Percentiles rank a stretch among this genome's conserved stretches.
These are phyloP conservation scores for Phytophthora capsici DNA, from an alignment of 352 stramenopile genomes.

Conservation along the genomic window DNA sequence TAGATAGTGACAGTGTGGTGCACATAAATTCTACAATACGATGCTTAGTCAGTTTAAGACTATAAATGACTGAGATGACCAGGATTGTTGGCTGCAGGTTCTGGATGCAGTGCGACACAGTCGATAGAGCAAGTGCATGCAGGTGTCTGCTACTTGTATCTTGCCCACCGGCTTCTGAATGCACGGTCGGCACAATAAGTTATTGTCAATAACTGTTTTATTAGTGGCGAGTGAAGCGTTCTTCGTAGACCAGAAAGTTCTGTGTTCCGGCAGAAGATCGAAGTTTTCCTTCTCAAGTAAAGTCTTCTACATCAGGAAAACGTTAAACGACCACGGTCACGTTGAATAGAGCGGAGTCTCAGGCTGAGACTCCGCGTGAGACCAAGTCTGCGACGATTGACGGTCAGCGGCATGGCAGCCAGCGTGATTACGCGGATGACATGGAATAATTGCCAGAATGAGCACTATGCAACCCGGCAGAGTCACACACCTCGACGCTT, in stretches of 20 bases:
- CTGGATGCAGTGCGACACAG: neutral
- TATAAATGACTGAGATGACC: too few species aligned
- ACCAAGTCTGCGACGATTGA: constrained; percentile 5
- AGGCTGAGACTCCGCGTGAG: neutral
- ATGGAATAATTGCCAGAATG: too few species aligned
- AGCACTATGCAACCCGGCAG: too few species aligned
- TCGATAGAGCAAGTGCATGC: too few species aligned
- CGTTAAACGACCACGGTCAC: neutral
- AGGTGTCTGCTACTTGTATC: neutral
- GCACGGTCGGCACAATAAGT: neutral
- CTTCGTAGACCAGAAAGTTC: neutral
- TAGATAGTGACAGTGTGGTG: too few species aligned
- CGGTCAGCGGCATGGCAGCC: neutral
- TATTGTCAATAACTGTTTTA: neutral
- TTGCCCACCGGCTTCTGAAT: neutral
- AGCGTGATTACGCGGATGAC: neutral
- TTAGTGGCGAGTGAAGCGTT: neutral
- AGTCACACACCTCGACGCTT: too few species aligned
- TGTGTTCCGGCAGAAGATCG: neutral
- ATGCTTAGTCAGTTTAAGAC: neutral
- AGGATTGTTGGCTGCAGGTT: constrained; percentile 6
- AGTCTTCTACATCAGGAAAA: neutral
- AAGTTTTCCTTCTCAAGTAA: neutral
- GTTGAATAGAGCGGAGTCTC: too few species aligned
- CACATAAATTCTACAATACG: constrained; percentile 7